Base-by-base conservation (phyloP, 208 protist genomes). In the Leishmania tropica region DNA sequence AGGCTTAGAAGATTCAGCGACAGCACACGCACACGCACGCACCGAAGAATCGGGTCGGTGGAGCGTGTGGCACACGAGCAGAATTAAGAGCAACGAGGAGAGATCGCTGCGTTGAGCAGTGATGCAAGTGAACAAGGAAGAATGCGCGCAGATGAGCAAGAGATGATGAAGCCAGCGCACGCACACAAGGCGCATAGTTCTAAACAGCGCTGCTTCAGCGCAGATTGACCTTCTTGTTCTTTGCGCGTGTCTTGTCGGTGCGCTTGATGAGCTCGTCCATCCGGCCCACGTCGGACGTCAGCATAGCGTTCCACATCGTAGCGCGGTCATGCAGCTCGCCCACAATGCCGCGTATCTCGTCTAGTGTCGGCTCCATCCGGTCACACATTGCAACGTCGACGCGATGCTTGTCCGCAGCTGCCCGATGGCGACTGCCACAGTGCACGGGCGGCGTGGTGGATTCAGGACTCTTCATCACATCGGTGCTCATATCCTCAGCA, bases 281-380 rank as follows among this genome's bases (percentile, higher is more conserved):
- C 21, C 47, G 76, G 51, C 67, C 75, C 15, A 75, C n/a, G n/a
- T 84, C 73, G 5, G 56, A 54, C 10, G 56, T 51, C n/a, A 84
- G 71, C 81, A 79, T 71, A 45, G 68, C 58, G n/a, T 70, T 74
- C 24, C 77, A 62, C 74, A 64, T 28, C 37, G 77, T n/a, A 10
- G 74, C 80, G 60, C 78, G 75, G 28, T 76, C 81, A 40, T 74
- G 75, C 81, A 84, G 48, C 58, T 77, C 74, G 45, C 71, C 70
- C 56, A 80, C 81, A 7, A 79, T 62, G 10, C 78, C 58, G 58
- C 35, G 74, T 72, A 84, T 48, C 62, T 79, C 75, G 64, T 42
- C 74, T 6, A 77, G 42, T 15, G 31, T 54, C 24, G 74, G 74
- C 56, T 79, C 76, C 4, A 84, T 53, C 7, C n/a, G 56, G 8